These are phyloP conservation scores for Drechslerella coelobrocha DNA, from an alignment of 2,329 filamentous ascomycete genomes.

Conservation along the genomic window DNA sequence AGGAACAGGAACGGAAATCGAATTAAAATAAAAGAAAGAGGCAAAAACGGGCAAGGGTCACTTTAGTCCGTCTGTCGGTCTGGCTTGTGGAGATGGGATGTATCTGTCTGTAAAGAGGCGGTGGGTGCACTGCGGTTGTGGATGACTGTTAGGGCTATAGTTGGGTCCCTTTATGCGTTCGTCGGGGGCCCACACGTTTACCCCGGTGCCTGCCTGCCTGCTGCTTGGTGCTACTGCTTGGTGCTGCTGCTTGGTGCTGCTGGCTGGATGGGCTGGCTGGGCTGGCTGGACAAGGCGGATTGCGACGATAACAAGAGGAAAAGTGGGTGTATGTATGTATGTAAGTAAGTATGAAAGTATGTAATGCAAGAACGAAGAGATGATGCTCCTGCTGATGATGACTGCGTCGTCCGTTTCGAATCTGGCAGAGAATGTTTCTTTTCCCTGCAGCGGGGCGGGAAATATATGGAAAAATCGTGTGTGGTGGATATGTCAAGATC, in stretches of 20 bases:
- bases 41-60: slow-evolving; percentile 24
- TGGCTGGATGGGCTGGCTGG: no score
- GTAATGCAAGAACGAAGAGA: background rate
- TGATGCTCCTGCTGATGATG: background rate
- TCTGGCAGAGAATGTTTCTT: background rate
- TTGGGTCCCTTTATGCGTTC: slow-evolving; percentile 41
- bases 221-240: no score
- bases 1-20: slow-evolving; percentile 35
- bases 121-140: slow-evolving; percentile 19
- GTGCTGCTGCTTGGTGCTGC: no score
- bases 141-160: slow-evolving; percentile 47
- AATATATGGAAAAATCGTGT: no score
- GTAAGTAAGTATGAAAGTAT: background rate
- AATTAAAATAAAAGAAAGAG: background rate
- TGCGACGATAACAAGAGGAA: background rate
- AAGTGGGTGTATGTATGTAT: background rate
- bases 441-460: background rate
- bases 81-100: background rate
- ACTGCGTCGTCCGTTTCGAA: background rate
- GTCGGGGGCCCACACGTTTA: background rate
- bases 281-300: background rate
- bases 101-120: background rate
- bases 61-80: background rate
- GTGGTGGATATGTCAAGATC: no score
- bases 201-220: background rate